Conservation (phyloP, 2,329 filamentous ascomycete species). For the Hypoxylon sp. region DNA sequence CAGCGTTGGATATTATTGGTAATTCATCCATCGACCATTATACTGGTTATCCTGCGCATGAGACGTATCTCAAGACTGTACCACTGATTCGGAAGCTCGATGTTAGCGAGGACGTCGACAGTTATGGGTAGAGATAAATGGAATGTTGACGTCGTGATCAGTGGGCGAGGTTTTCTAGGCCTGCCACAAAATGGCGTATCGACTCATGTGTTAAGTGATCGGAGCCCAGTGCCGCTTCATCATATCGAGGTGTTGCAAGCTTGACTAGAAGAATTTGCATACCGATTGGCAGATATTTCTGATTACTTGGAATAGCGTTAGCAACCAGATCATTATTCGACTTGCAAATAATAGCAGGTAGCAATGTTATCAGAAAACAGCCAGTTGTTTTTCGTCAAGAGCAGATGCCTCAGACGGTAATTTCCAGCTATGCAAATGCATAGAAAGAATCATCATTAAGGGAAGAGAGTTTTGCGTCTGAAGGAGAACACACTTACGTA, state of each 20-base stretch:
- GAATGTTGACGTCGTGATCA: conserved; percentile 65
- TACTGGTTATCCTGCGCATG: background rate
- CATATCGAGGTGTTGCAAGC: conserved; percentile 61
- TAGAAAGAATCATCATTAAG: conserved; percentile 80
- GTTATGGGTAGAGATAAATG: background rate
- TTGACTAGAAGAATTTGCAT: conserved; percentile 49
- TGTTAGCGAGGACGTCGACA: conserved; percentile 23
- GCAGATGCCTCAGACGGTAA: conserved; percentile 88
- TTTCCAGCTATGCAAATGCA: conserved; percentile 85
- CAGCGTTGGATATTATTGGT: background rate
- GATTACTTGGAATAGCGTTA: conserved; percentile 23
- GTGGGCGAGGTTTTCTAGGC: conserved; percentile 99
- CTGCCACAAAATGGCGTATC: conserved; percentile 94
- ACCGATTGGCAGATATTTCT: conserved; percentile 33
- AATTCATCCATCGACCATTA: background rate
- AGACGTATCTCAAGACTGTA: background rate
- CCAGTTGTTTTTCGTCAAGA: conserved; percentile 85
- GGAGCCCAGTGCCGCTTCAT: conserved; percentile 99
- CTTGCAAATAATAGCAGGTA: conserved; percentile 45
- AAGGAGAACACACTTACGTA: conserved; percentile 50
- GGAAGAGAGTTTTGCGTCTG: conserved; percentile 33
- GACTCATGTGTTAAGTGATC: conserved; percentile 74
- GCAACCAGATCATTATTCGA: conserved; percentile 27
- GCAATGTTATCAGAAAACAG: conserved; percentile 77
- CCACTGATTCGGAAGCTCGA: conserved; percentile 7